Conservation (phyloP, 192 early-diverging fungal genomes). For the Entomortierella chlamydospora region DNA sequence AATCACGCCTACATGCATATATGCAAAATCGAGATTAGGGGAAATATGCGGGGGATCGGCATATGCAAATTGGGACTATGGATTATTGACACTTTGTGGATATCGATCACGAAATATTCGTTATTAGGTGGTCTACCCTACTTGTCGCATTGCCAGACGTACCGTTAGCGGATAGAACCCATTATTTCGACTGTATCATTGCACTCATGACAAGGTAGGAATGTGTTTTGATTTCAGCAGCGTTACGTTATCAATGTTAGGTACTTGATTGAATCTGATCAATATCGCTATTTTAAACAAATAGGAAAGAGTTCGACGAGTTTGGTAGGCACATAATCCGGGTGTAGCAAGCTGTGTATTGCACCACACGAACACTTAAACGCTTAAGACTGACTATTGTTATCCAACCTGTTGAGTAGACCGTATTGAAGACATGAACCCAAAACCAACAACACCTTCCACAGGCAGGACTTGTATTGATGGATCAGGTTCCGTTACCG, state of each 20-base stretch:
- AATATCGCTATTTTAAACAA: background rate
- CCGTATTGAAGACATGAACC: constrained; percentile 35
- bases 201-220: constrained; percentile 46
- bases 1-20: too few relatives aligned
- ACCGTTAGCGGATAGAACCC: constrained; percentile 53
- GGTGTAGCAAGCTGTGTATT: background rate
- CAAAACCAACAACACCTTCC: constrained; percentile 50
- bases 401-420: constrained; percentile 14
- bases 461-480: constrained; percentile 47
- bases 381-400: background rate
- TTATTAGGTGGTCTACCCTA: constrained; percentile 57
- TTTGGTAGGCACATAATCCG: constrained; percentile 30
- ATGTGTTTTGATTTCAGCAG: background rate
- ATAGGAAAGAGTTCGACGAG: constrained; percentile 54
- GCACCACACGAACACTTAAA: too few relatives aligned
- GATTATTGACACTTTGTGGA: background rate
- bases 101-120: constrained; percentile 20
- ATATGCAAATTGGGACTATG: background rate
- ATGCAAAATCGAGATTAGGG: too few relatives aligned
- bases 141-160: constrained; percentile 48
- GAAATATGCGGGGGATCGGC: too few relatives aligned
- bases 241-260: background rate
- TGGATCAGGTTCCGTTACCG: constrained; percentile 50
- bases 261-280: too few relatives aligned
- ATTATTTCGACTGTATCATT: constrained; percentile 61